Conservation (phyloP, 2,329 filamentous ascomycete species). For the Cercospora beticola region DNA sequence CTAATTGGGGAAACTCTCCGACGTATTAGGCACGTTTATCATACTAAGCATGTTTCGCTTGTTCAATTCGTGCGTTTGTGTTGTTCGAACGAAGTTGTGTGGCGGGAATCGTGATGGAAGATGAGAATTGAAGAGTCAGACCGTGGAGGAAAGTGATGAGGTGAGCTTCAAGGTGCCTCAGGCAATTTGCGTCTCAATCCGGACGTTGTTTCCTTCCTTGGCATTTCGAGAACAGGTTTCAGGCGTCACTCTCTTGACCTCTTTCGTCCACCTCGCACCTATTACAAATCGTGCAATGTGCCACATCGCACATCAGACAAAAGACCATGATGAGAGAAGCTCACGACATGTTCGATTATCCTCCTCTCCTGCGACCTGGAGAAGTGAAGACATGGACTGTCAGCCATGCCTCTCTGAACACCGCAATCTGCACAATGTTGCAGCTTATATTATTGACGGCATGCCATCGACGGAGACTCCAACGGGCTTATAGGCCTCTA, state of each 20-base stretch:
- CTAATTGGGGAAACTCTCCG: neutral
- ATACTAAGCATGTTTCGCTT: neutral
- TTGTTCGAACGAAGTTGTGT: neutral
- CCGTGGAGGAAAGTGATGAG: neutral
- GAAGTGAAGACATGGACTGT: neutral
- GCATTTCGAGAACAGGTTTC: neutral
- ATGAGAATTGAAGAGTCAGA: neutral
- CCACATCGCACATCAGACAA: neutral
- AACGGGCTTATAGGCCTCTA: neutral
- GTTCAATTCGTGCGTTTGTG: neutral
- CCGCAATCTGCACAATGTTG: neutral
- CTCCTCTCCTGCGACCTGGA: neutral
- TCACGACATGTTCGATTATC: neutral
- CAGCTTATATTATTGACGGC: neutral
- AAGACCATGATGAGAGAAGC: neutral
- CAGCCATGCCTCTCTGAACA: neutral
- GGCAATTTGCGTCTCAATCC: neutral
- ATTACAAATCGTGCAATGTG: neutral
- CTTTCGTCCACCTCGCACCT: neutral
- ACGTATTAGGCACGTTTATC: neutral
- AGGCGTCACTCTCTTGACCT: neutral
- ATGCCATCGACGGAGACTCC: neutral
- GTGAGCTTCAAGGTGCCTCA: neutral
- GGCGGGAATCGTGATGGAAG: neutral
- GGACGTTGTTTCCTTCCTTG: neutral